These are phyloP conservation scores for Cryphonectria naterciae DNA, from an alignment of 2,329 filamentous ascomycete genomes.

Conservation along the genomic window DNA sequence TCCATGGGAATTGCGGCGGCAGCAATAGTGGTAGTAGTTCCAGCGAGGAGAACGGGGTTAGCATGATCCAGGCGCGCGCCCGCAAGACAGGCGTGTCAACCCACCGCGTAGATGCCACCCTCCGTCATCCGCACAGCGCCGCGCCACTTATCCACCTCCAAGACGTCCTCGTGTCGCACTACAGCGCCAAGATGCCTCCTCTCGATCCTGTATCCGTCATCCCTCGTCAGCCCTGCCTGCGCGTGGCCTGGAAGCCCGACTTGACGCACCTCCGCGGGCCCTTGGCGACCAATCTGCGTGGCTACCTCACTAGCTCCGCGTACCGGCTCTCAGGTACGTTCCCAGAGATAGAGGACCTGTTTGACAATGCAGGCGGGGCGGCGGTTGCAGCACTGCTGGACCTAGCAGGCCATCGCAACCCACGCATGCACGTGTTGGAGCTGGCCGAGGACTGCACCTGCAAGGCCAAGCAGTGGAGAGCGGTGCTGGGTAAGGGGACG, in stretches of 20 bases:
- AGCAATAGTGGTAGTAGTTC: too few relatives aligned
- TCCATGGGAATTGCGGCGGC: neutral
- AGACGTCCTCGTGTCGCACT: constrained; percentile 2
- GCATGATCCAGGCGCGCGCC: neutral
- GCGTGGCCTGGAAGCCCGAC: neutral
- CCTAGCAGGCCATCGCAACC: neutral
- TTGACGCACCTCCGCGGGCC: neutral
- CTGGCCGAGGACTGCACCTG: neutral
- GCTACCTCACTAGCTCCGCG: neutral
- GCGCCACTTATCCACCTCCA: constrained; percentile 1
- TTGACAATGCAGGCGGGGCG: neutral
- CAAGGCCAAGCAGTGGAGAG: neutral
- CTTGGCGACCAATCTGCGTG: neutral
- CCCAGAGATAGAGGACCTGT: neutral
- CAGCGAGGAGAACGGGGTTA: too few relatives aligned
- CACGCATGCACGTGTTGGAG: neutral
- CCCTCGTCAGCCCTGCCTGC: neutral
- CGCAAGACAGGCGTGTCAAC: neutral
- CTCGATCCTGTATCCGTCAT: neutral
- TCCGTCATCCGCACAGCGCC: neutral
- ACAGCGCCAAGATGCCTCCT: neutral
- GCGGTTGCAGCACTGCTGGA: neutral
- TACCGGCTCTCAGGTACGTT: neutral
- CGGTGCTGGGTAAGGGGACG: neutral
- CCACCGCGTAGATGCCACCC: neutral